Evolutionary conservation across 1,284 basidiomycete species (phyloP).

Genomic region (Phellopilus nigrolimitatus): DNA sequence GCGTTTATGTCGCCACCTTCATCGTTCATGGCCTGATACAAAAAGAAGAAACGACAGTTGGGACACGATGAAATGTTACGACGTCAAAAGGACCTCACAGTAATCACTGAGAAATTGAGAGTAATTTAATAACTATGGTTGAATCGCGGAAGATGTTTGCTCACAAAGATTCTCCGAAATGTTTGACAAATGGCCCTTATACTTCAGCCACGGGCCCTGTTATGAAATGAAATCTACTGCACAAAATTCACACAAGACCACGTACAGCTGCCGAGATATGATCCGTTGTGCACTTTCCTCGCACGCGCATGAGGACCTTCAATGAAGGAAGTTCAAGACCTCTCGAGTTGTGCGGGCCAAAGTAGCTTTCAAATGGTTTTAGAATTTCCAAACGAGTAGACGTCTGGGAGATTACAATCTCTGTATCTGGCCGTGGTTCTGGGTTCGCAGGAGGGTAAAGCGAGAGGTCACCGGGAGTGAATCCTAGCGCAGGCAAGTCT

Average conservation of each 20-base stretch:
- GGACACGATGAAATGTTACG: too few relatives aligned
- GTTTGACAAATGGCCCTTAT: conserved; percentile 94
- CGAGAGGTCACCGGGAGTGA: conserved; percentile 72
- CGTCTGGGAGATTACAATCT: conserved; percentile 74
- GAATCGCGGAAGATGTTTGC: conserved; percentile 30
- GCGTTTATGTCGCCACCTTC: conserved; percentile 89
- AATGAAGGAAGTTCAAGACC: conserved; percentile 76
- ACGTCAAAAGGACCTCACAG: conserved; percentile 28
- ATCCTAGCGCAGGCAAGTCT: conserved; percentile 82
- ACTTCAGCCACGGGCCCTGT: conserved; percentile 96
- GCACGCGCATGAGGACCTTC: conserved; percentile 85
- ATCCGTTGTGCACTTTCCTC: conserved; percentile 98
- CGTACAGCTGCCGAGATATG: conserved; percentile 90
- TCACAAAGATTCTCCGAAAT: conserved; percentile 92
- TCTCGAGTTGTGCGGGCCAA: conserved; percentile 49
- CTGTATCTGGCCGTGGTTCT: conserved; percentile 69
- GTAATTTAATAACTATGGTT: conserved; percentile 35
- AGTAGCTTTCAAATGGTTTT: conserved; percentile 82
- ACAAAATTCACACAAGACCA: conserved; percentile 15
- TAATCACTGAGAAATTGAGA: conserved; percentile 48
- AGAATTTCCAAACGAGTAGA: conserved; percentile 87
- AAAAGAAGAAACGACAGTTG: conserved; percentile 12
- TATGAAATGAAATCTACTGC: not conserved
- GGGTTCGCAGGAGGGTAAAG: conserved; percentile 83
- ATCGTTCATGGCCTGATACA: conserved; percentile 88